phyloP scores from a whole-genome alignment of 441 rosid genomes.

The Macaranga tanarius region DNA sequence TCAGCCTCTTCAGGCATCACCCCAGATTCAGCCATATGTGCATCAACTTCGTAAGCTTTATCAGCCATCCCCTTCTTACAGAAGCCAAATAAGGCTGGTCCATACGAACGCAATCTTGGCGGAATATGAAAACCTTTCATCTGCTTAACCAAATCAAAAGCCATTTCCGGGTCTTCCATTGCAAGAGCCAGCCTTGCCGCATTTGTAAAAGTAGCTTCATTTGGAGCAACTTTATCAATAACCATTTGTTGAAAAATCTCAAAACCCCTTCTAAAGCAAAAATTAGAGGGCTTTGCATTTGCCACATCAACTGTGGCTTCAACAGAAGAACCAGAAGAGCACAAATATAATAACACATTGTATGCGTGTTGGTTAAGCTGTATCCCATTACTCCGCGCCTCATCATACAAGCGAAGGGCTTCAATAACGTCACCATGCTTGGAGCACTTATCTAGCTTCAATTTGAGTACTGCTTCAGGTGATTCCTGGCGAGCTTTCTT shows the following conservation, averaged over 20 bases:
- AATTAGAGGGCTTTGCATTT: conserved; percentile 27
- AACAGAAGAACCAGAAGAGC: conserved; percentile 40
- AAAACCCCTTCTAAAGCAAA: conserved; percentile 62
- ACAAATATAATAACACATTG: conserved; percentile 70
- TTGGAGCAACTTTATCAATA: conserved; percentile 60
- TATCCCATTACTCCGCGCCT: conserved; percentile 51
- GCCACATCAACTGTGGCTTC: conserved; percentile 23
- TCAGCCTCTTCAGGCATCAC: conserved; percentile 81
- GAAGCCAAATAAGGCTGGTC: conserved; percentile 79
- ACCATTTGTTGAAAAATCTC: conserved; percentile 80
- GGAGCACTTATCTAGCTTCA: conserved; percentile 68
- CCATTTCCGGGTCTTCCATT: conserved; percentile 80
- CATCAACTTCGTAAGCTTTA: conserved; percentile 77
- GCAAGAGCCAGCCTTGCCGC: conserved; percentile 76
- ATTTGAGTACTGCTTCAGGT: conserved; percentile 54
- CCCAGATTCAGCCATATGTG: conserved; percentile 68
- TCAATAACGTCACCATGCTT: conserved; percentile 53
- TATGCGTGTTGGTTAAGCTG: conserved; percentile 56
- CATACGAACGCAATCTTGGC: conserved; percentile 81
- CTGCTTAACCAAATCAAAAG: conserved; percentile 77
- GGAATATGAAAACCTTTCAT: conserved; percentile 63
- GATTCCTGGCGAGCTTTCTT: conserved; percentile 54
- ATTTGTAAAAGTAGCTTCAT: conserved; percentile 88
- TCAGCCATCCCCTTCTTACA: conserved; percentile 57
- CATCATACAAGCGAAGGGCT: conserved; percentile 79